These are phyloP conservation scores for Heracleum sosnowskyi DNA, from an alignment of 129 eudicot species.

Conservation along the genomic window DNA sequence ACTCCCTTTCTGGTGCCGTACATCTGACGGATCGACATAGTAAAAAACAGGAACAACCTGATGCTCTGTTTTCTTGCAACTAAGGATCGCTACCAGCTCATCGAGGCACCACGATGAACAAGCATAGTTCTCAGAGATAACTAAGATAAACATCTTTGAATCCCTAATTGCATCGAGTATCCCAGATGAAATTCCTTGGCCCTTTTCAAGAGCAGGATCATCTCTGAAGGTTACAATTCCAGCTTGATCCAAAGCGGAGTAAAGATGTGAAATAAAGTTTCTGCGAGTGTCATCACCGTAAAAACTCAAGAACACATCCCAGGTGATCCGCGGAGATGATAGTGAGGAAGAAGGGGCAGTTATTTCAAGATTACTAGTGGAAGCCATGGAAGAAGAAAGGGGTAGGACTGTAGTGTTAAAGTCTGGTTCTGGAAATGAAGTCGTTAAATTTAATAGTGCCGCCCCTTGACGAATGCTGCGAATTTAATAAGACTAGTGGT, in stretches of 20 bases:
- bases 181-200: neutral
- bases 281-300: neutral
- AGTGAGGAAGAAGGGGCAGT: neutral
- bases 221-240: neutral
- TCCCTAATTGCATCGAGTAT: neutral
- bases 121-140: slow-evolving; percentile 15
- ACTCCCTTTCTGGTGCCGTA: slow-evolving; percentile 7
- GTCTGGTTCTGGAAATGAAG: too few species aligned
- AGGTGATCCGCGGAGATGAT: too few species aligned
- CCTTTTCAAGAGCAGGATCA: neutral
- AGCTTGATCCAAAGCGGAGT: neutral
- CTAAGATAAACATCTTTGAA: neutral
- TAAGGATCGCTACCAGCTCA: slow-evolving; percentile 5
- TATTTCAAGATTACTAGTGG: too few species aligned
- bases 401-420: too few species aligned
- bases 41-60: neutral
- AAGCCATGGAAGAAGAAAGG: too few species aligned
- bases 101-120: slow-evolving; percentile 14
- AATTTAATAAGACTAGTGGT: too few species aligned
- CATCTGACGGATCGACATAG: too few species aligned
- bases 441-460: too few species aligned
- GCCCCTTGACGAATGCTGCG: too few species aligned
- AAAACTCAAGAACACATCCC: neutral
- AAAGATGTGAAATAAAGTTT: neutral
- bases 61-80: neutral